Evolutionary conservation across 257 asterid genomes (phyloP).

Genomic region (Solanum sejunctum): DNA sequence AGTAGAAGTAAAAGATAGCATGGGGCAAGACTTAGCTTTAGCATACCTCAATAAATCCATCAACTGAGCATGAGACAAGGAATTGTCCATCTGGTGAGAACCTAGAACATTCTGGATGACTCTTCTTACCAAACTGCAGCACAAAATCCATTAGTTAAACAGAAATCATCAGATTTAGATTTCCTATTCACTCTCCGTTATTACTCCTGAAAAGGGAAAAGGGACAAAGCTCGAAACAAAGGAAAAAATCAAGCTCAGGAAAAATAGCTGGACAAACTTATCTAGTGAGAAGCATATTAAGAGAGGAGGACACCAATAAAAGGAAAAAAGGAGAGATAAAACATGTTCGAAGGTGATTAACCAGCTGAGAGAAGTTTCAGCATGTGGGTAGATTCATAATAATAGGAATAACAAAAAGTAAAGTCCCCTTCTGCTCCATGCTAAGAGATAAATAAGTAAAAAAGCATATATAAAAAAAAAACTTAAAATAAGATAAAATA

Average conservation of each 20-base stretch:
- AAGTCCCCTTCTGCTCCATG: not conserved
- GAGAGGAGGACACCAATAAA: not conserved
- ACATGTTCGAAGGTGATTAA: not conserved
- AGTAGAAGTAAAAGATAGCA: not conserved
- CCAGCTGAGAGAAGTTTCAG: not conserved
- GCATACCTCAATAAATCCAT: slow-evolving; percentile 86
- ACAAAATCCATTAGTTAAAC: slow-evolving; percentile 4
- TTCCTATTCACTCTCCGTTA: not conserved
- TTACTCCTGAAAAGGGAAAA: not conserved
- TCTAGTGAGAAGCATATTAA: not conserved
- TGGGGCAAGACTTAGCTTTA: not conserved
- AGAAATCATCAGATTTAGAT: not conserved
- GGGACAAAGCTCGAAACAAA: not conserved
- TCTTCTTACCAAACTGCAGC: slow-evolving; percentile 88
- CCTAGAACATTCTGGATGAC: slow-evolving; percentile 82
- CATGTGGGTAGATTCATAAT: not conserved
- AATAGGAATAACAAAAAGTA: not conserved
- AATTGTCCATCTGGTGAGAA: slow-evolving; percentile 99
- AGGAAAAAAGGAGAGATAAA: not conserved
- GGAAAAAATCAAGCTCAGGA: not conserved
- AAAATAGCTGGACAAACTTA: not conserved
- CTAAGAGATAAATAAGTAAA: not conserved
- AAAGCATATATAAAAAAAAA: not conserved
- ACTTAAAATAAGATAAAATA: not conserved
- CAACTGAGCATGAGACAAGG: slow-evolving; percentile 92